Conservation (phyloP, 345 rosid genomes). For the Pistacia atlantica region DNA sequence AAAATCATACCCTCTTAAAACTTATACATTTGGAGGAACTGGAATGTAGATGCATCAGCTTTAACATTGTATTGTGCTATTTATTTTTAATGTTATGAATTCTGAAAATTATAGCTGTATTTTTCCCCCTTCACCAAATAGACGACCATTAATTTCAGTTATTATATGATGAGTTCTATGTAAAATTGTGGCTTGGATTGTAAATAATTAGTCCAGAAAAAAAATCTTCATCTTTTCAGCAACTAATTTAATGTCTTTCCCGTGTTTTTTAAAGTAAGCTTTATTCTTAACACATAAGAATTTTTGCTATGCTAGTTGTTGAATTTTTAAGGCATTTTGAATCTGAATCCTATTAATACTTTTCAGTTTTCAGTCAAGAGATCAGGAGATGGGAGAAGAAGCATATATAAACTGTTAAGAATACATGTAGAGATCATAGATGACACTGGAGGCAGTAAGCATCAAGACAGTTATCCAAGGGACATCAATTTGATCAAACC, state of each 20-base stretch:
- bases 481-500: neutral
- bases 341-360: slow-evolving; percentile 7
- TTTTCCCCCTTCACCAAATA: neutral
- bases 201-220: neutral
- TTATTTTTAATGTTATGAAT: neutral
- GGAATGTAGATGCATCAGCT: neutral
- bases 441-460: slow-evolving; percentile 17
- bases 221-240: no score
- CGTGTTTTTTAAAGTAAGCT: neutral
- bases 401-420: slow-evolving; percentile 16
- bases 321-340: neutral
- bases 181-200: neutral
- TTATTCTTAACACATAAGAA: neutral
- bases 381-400: slow-evolving; percentile 23
- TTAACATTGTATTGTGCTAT: neutral
- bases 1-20: neutral
- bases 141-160: neutral
- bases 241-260: neutral
- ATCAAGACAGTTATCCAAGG: slow-evolving; percentile 9
- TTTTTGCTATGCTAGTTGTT: neutral
- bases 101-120: neutral
- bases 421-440: neutral
- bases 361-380: slow-evolving; percentile 42
- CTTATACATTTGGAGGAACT: neutral
- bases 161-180: neutral